These are phyloP conservation scores for Gastrolobium villosum DNA, from an alignment of 306 rosid species.

Conservation along the genomic window DNA sequence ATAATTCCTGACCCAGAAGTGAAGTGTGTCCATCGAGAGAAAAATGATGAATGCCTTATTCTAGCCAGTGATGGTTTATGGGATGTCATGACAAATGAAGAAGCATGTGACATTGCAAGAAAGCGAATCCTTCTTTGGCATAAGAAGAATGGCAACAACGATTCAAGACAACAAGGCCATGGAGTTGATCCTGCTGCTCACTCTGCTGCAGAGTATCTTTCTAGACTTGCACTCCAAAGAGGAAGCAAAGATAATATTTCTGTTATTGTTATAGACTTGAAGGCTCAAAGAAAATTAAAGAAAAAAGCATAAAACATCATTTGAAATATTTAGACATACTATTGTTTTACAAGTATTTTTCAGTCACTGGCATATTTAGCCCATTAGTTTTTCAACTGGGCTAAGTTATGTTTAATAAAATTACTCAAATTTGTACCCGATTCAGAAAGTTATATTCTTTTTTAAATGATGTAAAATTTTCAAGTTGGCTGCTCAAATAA, in stretches of 20 bases:
- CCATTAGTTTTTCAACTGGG: constrained; percentile 58
- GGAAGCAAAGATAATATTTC: constrained; percentile 89
- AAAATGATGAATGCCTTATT: constrained; percentile 76
- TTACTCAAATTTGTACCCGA: constrained; percentile 35
- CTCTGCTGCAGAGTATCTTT: constrained; percentile 80
- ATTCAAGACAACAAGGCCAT: constrained; percentile 34
- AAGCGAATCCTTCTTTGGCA: constrained; percentile 84
- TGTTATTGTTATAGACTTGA: constrained; percentile 80
- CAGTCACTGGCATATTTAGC: constrained; percentile 47
- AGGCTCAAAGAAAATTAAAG: constrained; percentile 74
- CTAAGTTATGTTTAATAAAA: constrained; percentile 41
- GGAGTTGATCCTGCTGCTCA: constrained; percentile 79
- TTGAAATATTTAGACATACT: constrained; percentile 40
- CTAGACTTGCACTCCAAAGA: constrained; percentile 77
- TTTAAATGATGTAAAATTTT: constrained; percentile 28
- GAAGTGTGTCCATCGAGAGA: constrained; percentile 58
- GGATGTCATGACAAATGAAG: constrained; percentile 87
- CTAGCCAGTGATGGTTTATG: constrained; percentile 87
- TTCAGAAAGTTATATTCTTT: constrained; percentile 18
- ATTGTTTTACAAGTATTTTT: constrained; percentile 40
- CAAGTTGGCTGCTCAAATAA: constrained; percentile 2
- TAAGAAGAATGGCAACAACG: constrained; percentile 61
- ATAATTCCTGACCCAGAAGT: constrained; percentile 81
- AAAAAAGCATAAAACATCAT: constrained; percentile 44
- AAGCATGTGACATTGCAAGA: constrained; percentile 74